Base-by-base conservation (phyloP, 495 filamentous ascomycete genomes). In the Podospora conica region DNA sequence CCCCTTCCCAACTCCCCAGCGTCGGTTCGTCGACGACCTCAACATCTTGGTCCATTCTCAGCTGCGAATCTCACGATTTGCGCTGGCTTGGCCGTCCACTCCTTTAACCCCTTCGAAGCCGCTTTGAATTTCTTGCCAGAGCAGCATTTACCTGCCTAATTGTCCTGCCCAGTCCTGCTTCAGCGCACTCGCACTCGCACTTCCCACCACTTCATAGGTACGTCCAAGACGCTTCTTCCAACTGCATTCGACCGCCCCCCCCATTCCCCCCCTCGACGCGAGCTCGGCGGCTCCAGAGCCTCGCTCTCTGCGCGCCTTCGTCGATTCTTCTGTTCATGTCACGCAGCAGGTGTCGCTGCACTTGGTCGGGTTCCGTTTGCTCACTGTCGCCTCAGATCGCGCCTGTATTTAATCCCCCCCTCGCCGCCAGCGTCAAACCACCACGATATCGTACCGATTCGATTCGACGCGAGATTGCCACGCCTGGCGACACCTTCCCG, bases 41-140 rank as follows among this genome's bases (percentile, higher is more conserved):
- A 62, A 71, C 64, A 70, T 68, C 70, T 68, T 82, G 79, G 80
- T 68, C 73, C 80, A 76, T 80, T 80, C 75, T 79, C 79, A 74
- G 76, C 58, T 70, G 79, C 79, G 81, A 64, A 76, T 78, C 79
- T 78, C 65, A 69, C 72, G 78, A 78, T 78, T 80, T 79, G 77
- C 80, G 29, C 74, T 82, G 80, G 80, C 77, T 81, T 81, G 80
- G 70, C 80, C 81, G 80, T 82, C 81, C 81, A 78, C 78, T 82
- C 81, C 77, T 82, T 83, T 81, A 66, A 69, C 56, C 68, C 58
- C 63, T 53, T 40, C 23, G 21, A 54, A 25, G 40, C 40, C 40
- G 40, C 40, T 57, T 40, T 40, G 55, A 48, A 59, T 29, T 59
- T 59, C 25, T 59, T 59, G 29, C 48, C 25, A 11, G 29, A 33